phyloP scores from a whole-genome alignment of 1,284 basidiomycete genomes.

The Cryptococcus jaspeensis region DNA sequence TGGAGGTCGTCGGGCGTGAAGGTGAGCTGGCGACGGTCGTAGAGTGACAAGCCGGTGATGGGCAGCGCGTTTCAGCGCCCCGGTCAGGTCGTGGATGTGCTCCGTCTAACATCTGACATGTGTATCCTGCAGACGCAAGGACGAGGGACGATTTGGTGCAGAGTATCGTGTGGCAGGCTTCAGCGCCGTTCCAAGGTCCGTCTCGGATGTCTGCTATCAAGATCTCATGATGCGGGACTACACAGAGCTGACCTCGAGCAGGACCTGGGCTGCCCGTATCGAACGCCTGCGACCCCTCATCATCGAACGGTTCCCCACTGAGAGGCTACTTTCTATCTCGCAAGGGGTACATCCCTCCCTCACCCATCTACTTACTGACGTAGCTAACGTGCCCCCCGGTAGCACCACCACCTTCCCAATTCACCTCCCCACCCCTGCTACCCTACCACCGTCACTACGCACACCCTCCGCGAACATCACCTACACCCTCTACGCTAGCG shows the following conservation, averaged over 20 bases:
- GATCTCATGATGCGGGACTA: not conserved
- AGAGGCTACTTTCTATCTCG: too few species aligned
- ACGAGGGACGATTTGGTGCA: not conserved
- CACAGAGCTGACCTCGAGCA: too few species aligned
- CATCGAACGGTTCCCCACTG: too few species aligned
- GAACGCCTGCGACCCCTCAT: too few species aligned
- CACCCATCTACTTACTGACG: too few species aligned
- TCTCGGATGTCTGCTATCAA: too few species aligned
- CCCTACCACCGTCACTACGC: slow-evolving; percentile 3
- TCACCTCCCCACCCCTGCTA: slow-evolving; percentile 1
- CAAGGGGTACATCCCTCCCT: too few species aligned
- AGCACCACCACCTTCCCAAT: slow-evolving; percentile 11
- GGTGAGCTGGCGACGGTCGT: not conserved
- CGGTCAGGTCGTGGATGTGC: too few species aligned
- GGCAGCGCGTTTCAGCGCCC: too few species aligned
- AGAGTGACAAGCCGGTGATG: not conserved
- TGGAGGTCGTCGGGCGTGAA: slow-evolving; percentile 1
- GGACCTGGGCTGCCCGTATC: too few species aligned
- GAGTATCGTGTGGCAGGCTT: not conserved
- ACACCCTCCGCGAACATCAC: slow-evolving; percentile 2
- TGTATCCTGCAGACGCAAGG: not conserved
- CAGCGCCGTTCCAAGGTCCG: slow-evolving; percentile 1
- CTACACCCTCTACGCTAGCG: slow-evolving; percentile 6
- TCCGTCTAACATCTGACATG: too few species aligned
- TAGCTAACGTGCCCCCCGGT: not conserved